These are phyloP conservation scores for Cucurbita pepo DNA, from an alignment of 306 rosid species.

Conservation along the genomic window DNA sequence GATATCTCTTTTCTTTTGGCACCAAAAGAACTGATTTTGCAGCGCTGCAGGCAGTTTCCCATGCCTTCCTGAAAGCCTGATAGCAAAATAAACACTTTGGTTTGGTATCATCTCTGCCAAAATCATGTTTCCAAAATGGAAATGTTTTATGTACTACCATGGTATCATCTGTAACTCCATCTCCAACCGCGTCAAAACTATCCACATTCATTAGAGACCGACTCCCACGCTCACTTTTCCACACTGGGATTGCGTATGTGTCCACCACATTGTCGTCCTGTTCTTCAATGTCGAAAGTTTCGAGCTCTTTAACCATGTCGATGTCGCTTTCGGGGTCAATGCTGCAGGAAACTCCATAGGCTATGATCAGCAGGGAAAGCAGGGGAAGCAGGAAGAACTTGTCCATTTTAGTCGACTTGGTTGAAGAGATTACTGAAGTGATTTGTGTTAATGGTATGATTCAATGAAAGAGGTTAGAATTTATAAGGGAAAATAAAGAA, in stretches of 20 bases:
- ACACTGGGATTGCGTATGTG: slow-evolving; percentile 37
- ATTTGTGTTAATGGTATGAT: slow-evolving; percentile 46
- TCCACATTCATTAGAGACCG: slow-evolving; percentile 62
- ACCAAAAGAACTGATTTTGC: slow-evolving; percentile 60
- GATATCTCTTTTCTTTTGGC: slow-evolving; percentile 58
- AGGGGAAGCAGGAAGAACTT: slow-evolving; percentile 30
- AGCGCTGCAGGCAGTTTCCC: slow-evolving; percentile 69
- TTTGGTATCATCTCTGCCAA: background rate
- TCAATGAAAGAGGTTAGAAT: slow-evolving; percentile 32
- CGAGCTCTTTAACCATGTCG: slow-evolving; percentile 37
- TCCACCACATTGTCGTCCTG: slow-evolving; percentile 25
- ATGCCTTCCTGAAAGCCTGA: slow-evolving; percentile 77
- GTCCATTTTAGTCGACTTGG: slow-evolving; percentile 35
- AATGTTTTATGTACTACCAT: slow-evolving; percentile 28
- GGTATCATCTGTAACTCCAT: slow-evolving; percentile 89
- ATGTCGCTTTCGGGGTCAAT: slow-evolving; percentile 20
- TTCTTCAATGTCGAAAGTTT: slow-evolving; percentile 32
- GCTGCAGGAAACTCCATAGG: slow-evolving; percentile 45
- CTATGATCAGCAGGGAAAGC: slow-evolving; percentile 37
- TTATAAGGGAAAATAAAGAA: slow-evolving; percentile 57
- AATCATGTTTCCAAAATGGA: background rate
- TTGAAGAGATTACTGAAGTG: slow-evolving; percentile 20
- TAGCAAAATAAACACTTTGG: slow-evolving; percentile 16
- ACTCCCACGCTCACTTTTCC: slow-evolving; percentile 70
- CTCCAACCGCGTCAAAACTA: slow-evolving; percentile 78